Percentiles rank a stretch among this genome's conserved stretches.
Evolutionary conservation across 2,329 filamentous ascomycete genomes (phyloP).

Genomic region (Xylariaceae sp.): DNA sequence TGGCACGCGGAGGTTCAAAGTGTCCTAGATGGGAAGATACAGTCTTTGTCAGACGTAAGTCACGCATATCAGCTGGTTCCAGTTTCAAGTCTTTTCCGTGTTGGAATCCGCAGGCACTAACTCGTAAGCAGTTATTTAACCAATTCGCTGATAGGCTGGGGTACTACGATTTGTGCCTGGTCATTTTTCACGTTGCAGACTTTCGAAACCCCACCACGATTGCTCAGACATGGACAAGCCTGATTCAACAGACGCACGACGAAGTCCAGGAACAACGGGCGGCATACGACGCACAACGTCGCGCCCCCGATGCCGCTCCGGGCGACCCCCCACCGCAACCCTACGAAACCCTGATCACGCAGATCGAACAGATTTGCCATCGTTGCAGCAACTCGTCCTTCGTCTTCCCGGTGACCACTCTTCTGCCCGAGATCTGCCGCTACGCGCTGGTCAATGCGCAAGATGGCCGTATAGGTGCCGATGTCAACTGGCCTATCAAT

Average conservation of each 20-base stretch:
- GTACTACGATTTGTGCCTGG: conserved; percentile 89
- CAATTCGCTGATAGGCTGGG: conserved; percentile 82
- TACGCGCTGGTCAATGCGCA: conserved; percentile 58
- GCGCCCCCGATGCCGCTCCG: conserved; percentile 30
- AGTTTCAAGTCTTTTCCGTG: not conserved
- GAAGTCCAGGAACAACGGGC: conserved; percentile 45
- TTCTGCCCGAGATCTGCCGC: conserved; percentile 59
- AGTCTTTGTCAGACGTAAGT: conserved; percentile 71
- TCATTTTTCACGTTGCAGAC: conserved; percentile 89
- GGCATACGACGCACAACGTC: conserved; percentile 40
- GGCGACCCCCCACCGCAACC: conserved; percentile 49
- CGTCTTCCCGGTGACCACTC: conserved; percentile 59
- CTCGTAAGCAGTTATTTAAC: conserved; percentile 70
- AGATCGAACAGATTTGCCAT: conserved; percentile 61
- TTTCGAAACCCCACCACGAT: conserved; percentile 86
- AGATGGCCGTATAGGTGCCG: conserved; percentile 54
- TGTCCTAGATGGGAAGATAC: conserved; percentile 72
- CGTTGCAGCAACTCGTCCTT: conserved; percentile 61
- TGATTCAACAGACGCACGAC: conserved; percentile 68
- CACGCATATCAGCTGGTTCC: not conserved
- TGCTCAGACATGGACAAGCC: conserved; percentile 73
- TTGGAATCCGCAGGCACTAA: conserved; percentile 5
- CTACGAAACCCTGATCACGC: conserved; percentile 65
- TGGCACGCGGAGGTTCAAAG: conserved; percentile 60
- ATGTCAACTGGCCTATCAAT: conserved; percentile 54